These are phyloP conservation scores for Chaetoceros muelleri DNA, from an alignment of 108 stramenopile species.

Conservation along the genomic window DNA sequence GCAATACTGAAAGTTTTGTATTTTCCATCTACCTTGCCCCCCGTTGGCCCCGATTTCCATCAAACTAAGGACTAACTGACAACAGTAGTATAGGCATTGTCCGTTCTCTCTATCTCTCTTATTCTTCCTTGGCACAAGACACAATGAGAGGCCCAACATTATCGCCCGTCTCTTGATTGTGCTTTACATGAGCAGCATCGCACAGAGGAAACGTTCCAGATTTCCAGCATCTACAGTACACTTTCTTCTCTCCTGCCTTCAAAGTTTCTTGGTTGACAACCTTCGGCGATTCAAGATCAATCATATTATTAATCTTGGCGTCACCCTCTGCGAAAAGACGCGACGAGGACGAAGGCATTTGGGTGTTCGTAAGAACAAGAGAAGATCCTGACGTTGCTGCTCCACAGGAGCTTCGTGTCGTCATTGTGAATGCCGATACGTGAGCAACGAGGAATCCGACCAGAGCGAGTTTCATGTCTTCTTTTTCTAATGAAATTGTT, in stretches of 20 bases:
- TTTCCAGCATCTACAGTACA: slow-evolving; percentile 84
- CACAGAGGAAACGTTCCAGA: slow-evolving; percentile 78
- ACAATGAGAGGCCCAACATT: slow-evolving; percentile 92
- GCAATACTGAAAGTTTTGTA: too few species aligned
- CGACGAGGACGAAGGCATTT: too few species aligned
- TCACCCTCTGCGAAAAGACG: not conserved
- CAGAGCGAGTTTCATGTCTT: too few species aligned
- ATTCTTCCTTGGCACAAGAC: slow-evolving; percentile 24
- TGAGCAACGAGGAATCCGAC: too few species aligned
- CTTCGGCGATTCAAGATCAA: slow-evolving; percentile 57
- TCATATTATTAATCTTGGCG: slow-evolving; percentile 36
- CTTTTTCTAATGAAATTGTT: too few species aligned
- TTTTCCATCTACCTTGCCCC: too few species aligned
- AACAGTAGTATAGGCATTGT: not conserved
- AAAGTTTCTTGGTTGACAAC: slow-evolving; percentile 46
- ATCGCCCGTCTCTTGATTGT: slow-evolving; percentile 80
- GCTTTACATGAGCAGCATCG: slow-evolving; percentile 68
- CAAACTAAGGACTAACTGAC: too few species aligned
- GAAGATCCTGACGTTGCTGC: too few species aligned
- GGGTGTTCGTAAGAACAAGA: too few species aligned
- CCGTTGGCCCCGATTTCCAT: too few species aligned
- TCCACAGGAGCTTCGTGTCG: too few species aligned
- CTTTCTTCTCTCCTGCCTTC: slow-evolving; percentile 51
- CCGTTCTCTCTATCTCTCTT: not conserved
- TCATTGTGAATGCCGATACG: too few species aligned